These are phyloP conservation scores for Fraxinus greggii DNA, from an alignment of 305 asterid genomes.

Conservation along the genomic window DNA sequence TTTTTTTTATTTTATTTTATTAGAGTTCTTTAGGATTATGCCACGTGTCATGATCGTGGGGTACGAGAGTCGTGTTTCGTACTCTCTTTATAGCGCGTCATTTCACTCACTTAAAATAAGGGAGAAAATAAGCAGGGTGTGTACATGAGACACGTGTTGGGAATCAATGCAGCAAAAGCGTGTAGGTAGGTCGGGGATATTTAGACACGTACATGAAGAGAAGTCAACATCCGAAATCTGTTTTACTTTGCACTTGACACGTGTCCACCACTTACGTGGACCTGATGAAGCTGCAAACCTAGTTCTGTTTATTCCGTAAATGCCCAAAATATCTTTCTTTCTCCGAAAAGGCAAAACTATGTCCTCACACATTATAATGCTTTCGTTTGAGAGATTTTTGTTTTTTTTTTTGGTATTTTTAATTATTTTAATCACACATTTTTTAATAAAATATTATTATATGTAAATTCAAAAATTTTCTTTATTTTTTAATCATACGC, in stretches of 20 bases:
- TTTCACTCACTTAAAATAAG: not conserved
- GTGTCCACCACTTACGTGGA: slow-evolving; percentile 41
- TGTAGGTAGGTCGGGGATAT: slow-evolving; percentile 22
- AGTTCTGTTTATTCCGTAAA: not conserved
- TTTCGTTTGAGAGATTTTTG: too few species aligned
- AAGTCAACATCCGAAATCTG: slow-evolving; percentile 38
- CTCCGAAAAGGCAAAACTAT: not conserved
- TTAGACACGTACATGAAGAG: slow-evolving; percentile 41
- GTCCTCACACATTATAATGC: not conserved
- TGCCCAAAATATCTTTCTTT: not conserved
- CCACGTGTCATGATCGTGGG: slow-evolving; percentile 58
- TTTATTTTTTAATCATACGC: too few species aligned
- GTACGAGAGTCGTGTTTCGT: slow-evolving; percentile 34
- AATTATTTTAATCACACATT: too few species aligned
- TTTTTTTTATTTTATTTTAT: not conserved
- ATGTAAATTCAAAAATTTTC: too few species aligned
- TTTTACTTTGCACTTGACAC: slow-evolving; percentile 30
- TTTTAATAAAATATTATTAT: too few species aligned
- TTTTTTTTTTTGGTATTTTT: too few species aligned
- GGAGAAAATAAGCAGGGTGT: not conserved
- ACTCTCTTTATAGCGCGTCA: slow-evolving; percentile 25
- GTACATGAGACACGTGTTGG: not conserved
- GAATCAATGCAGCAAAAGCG: slow-evolving; percentile 20
- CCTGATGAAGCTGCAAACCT: not conserved
- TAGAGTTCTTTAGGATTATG: slow-evolving; percentile 19